Base-by-base conservation (phyloP, 2,329 filamentous ascomycete genomes). In the Septoria linicola region DNA sequence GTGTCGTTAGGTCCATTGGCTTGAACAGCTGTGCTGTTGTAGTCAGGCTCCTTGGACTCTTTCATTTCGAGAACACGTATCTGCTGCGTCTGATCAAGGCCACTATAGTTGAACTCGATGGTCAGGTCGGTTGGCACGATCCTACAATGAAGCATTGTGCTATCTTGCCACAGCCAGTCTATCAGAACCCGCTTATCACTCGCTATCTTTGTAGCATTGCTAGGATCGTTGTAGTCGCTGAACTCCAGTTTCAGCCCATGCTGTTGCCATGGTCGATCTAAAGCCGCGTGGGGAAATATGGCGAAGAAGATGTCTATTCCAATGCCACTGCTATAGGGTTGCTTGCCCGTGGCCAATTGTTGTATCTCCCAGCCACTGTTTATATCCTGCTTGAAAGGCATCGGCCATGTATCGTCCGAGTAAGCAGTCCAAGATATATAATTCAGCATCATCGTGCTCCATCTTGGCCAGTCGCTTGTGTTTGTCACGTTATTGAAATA, bases 351-450 rank as follows among this genome's bases (percentile, higher is more conserved):
- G n/a, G 14, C 27, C 27, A 27, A 16, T 36, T 8, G 21, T 27
- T 19, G 20, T 14, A 39, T 39, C 8, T 31, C 6, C 27, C n/a
- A 21, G 27, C 19, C 19, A 14, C 21, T 7, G n/a, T 30, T 34
- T 5, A 10, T 16, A n/a, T 45, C 11, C 27, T 34, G 39, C 19
- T 35, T 34, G 19, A 44, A 44, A 7, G 41, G 27, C 8, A 34
- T 8, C 8, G 30, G 41, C 11, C 8, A 10, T 5, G 16, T 21
- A 19, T 44, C 41, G 30, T 44, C 21, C 10, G 41, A 17, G 8
- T 27, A 21, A 20, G 43, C 43, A 14, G 32, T 39, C 52, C 52
- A 55, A 6, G 48, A 37, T n/a, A 55, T n/a, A n/a, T 55, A 55
- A 8, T 36, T 32, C 37, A 55, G 51, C 52, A 55, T 55, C 3